Conservation (phyloP, 1,139 yeast species). For the Zygosaccharomyces pseudobailii region DNA sequence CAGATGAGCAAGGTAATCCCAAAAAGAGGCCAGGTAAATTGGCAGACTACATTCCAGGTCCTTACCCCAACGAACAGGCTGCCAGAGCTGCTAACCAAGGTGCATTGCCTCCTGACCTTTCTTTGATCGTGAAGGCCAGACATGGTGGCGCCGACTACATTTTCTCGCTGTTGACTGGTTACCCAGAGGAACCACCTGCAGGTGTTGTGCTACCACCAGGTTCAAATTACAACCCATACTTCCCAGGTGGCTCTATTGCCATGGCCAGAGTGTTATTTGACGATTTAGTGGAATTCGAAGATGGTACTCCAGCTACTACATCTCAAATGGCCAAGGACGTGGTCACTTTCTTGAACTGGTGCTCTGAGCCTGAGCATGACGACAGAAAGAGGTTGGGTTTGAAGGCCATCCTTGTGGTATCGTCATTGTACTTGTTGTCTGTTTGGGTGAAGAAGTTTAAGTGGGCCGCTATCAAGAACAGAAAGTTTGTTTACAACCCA, state of each 20-base stretch:
- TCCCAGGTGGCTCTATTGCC: constrained; percentile 99
- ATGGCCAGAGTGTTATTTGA: constrained; percentile 98
- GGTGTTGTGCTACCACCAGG: constrained; percentile 94
- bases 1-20: constrained; percentile 98
- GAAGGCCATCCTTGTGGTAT: constrained; percentile 78
- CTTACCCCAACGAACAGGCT: constrained; percentile 96
- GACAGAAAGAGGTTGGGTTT: constrained; percentile 96
- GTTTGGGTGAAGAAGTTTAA: constrained; percentile 97
- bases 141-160: constrained; percentile 97
- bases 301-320: constrained; percentile 97
- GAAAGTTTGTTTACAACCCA: constrained; percentile 91
- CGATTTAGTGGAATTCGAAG: constrained; percentile 96
- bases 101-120: constrained; percentile 97
- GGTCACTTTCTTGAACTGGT: constrained; percentile 93
- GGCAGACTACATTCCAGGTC: constrained; percentile 92
- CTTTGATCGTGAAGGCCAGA: constrained; percentile 96
- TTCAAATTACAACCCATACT: constrained; percentile 96
- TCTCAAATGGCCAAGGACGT: constrained; percentile 99
- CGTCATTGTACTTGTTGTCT: constrained; percentile 75
- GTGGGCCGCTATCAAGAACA: constrained; percentile 94
- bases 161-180: constrained; percentile 92
- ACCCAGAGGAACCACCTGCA: constrained; percentile 98
- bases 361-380: constrained; percentile 97
- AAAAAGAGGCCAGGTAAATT: constrained; percentile 97
- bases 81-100: constrained; percentile 99